Evolutionary conservation across 1,284 basidiomycete genomes (phyloP).

Genomic region (Amylostereum areolatum): DNA sequence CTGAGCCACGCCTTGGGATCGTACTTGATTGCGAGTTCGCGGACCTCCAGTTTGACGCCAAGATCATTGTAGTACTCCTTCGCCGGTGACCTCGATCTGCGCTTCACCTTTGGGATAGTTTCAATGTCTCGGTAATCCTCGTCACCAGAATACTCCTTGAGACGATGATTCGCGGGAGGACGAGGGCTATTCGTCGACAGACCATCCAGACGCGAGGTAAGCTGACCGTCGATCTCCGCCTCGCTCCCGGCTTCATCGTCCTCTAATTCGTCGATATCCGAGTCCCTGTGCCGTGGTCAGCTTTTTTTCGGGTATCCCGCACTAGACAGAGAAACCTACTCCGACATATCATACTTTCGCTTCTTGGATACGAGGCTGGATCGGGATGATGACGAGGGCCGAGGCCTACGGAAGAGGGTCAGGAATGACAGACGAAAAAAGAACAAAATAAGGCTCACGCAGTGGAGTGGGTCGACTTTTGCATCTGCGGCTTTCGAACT

Average conservation of each 20-base stretch:
- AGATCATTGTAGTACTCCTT: slow-evolving; percentile 9
- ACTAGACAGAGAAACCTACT: background rate
- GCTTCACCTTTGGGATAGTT: background rate
- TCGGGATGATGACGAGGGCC: background rate
- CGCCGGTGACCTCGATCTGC: background rate
- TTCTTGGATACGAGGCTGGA: background rate
- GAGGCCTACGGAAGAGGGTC: background rate
- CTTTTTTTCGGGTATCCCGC: background rate
- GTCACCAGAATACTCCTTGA: background rate
- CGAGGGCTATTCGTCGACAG: no score
- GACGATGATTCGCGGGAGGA: background rate
- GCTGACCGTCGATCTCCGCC: background rate
- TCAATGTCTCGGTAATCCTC: background rate
- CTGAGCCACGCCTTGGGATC: slow-evolving; percentile 12
- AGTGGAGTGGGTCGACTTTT: background rate
- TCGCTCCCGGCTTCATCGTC: background rate
- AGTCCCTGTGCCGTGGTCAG: background rate
- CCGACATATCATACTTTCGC: background rate
- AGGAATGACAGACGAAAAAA: background rate
- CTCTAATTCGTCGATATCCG: background rate
- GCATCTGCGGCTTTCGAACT: no score
- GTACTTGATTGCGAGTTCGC: slow-evolving; percentile 12
- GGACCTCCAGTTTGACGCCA: slow-evolving; percentile 14
- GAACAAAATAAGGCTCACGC: background rate
- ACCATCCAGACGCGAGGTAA: background rate